Evolutionary conservation across 177 flowering plant species (phyloP), one percentile per base, ranked within the genome.

Genomic region (Vitis hybrid): DNA sequence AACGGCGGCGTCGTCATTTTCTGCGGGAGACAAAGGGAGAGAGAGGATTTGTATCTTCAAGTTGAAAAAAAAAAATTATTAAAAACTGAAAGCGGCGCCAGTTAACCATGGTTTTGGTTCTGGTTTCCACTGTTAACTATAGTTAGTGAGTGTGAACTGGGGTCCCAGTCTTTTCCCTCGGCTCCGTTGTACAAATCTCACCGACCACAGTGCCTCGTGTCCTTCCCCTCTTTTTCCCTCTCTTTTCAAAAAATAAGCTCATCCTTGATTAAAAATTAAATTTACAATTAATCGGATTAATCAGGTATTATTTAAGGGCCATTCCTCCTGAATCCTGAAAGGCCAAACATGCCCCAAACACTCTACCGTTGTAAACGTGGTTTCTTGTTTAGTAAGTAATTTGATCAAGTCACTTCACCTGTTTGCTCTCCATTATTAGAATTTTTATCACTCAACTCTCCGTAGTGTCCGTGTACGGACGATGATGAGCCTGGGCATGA

Each of bases 151-250:
- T 8, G 11, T 21, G 9, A 58, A 10, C 41, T 9, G 18, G 56
- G 27, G 17, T 48, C 21, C 61, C 50, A 58, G 52, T 24, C 61
- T 77, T 41, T 65, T 64, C 52, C 13, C 55, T 60, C 69, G 67
- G 68, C 73, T 69, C 68, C 61, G 55, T 14, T 60, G 49, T 24
- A 1, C 49, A 46, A 58, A 69, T 76, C 72, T 18, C 58, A 64
- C 76, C 83, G 77, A 80, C 74, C 83, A 83, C 86, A 41, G 46
- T 41, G 46, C 46, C 7, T 41, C 46, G 80, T 80, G 83, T 62
- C 68, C 46, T 8, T 41, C 46, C 46, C 46, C 46, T 41, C 46
- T 41, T 41, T 41, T 41, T 41, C 46, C 46, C 46, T 41, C 46
- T 8, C 46, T 1, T 41, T 41, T 8, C 46, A 41, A 41, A 41